These are phyloP conservation scores for Trapa incisa DNA, from an alignment of 345 rosid species.

Conservation along the genomic window DNA sequence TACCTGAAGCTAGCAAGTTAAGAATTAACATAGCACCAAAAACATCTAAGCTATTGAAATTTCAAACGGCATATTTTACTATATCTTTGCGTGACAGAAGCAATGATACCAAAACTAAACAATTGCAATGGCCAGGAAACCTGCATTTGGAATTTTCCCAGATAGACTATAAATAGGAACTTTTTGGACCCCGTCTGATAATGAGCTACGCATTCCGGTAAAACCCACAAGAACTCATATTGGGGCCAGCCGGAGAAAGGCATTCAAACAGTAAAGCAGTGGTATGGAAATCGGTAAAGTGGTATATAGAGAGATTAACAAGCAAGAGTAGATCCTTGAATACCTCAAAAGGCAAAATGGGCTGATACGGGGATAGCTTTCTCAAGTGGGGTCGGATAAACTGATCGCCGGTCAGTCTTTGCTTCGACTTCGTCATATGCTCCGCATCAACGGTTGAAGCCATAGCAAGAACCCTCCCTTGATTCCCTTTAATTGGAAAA, in stretches of 20 bases:
- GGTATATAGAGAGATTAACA: neutral
- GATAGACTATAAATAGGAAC: neutral
- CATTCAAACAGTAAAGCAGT: neutral
- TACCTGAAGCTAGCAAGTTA: neutral
- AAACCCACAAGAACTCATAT: neutral
- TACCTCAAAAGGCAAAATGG: constrained; percentile 94
- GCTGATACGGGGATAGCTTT: constrained; percentile 66
- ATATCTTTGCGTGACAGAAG: neutral
- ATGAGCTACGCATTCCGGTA: neutral
- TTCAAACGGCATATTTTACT: neutral
- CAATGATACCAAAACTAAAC: neutral
- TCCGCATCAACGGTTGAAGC: constrained; percentile 33
- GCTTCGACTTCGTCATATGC: constrained; percentile 27
- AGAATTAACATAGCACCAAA: neutral
- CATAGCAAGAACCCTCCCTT: constrained; percentile 25
- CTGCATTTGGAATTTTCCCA: neutral
- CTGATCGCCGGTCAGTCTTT: constrained; percentile 45
- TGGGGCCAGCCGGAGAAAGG: neutral
- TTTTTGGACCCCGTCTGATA: neutral
- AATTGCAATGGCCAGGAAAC: neutral
- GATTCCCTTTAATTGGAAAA: constrained; percentile 19
- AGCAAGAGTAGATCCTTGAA: neutral
- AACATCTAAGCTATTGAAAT: neutral
- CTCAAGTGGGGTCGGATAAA: constrained; percentile 80
- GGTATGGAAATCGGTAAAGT: neutral